Conservation (phyloP, 2,329 filamentous ascomycete genomes). For the Cercospora zeina region DNA sequence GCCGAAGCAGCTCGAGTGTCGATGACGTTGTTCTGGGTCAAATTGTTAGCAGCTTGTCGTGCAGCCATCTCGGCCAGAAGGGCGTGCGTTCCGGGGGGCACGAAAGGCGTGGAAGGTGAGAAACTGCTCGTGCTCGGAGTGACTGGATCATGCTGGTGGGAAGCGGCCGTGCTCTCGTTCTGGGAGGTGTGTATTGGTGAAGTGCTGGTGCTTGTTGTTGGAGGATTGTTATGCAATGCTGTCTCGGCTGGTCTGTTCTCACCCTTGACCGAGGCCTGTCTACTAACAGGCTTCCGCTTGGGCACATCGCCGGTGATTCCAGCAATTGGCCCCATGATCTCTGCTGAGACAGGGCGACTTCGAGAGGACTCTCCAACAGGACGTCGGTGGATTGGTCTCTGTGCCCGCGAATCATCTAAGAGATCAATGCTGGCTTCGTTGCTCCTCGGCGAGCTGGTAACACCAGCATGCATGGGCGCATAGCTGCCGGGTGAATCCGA, state of each 20-base stretch:
- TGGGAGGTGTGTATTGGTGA: neutral
- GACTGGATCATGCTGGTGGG: constrained; percentile 12
- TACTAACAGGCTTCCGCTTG: constrained; percentile 23
- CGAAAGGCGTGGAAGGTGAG: constrained; percentile 10
- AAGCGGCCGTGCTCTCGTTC: neutral
- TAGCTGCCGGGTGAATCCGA: constrained; percentile 45
- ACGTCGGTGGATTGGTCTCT: constrained; percentile 5
- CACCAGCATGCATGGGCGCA: constrained; percentile 45
- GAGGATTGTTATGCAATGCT: constrained; percentile 1
- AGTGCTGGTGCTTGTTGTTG: constrained; percentile 1
- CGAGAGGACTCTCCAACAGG: constrained; percentile 3
- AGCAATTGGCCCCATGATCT: neutral
- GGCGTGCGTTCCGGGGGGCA: constrained; percentile 22
- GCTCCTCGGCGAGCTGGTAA: constrained; percentile 41
- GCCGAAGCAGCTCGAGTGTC: constrained; percentile 16
- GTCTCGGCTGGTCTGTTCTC: constrained; percentile 19
- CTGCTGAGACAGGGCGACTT: constrained; percentile 9
- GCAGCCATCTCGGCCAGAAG: constrained; percentile 30
- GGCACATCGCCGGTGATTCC: constrained; percentile 12
- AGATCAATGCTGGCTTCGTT: constrained; percentile 25
- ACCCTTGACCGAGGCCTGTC: constrained; percentile 22
- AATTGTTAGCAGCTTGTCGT: constrained; percentile 27
- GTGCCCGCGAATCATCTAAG: constrained; percentile 11
- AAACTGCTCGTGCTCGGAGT: constrained; percentile 6
- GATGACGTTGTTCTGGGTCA: constrained; percentile 21